Percentiles rank a stretch among this genome's conserved stretches.
Evolutionary conservation across 371 early-diverging fungal genomes (phyloP).

Genomic region (Apophysomyces trapeziformis): DNA sequence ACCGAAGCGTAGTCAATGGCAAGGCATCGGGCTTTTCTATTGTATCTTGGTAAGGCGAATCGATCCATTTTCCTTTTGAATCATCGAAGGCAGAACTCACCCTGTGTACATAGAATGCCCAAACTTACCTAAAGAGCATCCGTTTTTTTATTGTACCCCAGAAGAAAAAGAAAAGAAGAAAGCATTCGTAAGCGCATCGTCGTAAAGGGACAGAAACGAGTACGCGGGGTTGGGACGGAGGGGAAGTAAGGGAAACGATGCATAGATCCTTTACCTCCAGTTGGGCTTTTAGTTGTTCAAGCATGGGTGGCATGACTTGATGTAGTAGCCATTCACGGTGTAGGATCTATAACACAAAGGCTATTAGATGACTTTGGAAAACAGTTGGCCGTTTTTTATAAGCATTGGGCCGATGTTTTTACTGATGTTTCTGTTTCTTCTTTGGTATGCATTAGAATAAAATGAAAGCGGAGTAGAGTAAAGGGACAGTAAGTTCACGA

Average conservation of each 20-base stretch:
- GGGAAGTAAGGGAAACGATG: too few species aligned
- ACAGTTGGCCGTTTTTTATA: background rate
- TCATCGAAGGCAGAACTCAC: slow-evolving; percentile 11
- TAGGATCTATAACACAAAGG: slow-evolving; percentile 20
- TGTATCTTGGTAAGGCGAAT: background rate
- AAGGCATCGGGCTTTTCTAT: slow-evolving; percentile 42
- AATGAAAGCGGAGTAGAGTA: background rate
- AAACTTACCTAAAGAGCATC: slow-evolving; percentile 26
- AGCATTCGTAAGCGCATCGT: too few species aligned
- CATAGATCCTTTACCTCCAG: slow-evolving; percentile 26
- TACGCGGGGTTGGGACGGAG: too few species aligned
- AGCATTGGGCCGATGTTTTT: background rate
- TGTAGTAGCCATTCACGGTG: slow-evolving; percentile 44
- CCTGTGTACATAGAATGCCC: slow-evolving; percentile 30
- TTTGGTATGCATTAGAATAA: background rate
- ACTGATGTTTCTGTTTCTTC: slow-evolving; percentile 1
- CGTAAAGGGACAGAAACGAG: too few species aligned
- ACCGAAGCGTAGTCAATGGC: slow-evolving; percentile 40
- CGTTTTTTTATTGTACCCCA: background rate
- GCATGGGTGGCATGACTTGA: slow-evolving; percentile 34
- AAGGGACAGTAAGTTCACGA: too few species aligned
- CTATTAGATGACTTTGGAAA: too few species aligned
- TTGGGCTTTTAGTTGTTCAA: slow-evolving; percentile 29
- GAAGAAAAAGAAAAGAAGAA: background rate
- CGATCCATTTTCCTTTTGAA: background rate